Conservation (phyloP, 1,284 basidiomycete genomes). For the Sporisorium exsertum region DNA sequence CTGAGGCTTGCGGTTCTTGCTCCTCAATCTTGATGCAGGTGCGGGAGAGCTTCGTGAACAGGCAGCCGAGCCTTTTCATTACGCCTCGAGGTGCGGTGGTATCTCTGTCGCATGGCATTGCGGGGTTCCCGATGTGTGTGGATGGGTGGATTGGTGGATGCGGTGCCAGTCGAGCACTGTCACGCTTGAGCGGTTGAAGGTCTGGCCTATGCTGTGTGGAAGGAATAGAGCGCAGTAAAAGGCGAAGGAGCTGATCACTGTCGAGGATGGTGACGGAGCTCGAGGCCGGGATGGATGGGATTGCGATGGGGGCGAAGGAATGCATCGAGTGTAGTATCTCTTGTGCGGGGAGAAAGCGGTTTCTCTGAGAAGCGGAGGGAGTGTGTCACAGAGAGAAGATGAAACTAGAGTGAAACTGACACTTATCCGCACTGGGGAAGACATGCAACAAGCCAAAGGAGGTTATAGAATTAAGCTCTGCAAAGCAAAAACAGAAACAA, state of each 20-base stretch:
- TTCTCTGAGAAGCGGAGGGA: background rate
- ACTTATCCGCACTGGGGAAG: background rate
- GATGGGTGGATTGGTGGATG: background rate
- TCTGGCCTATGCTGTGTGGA: conserved; percentile 13
- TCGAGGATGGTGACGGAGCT: background rate
- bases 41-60: background rate
- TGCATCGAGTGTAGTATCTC: too few relatives aligned
- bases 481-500: background rate
- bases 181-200: background rate
- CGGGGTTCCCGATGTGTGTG: background rate
- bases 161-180: background rate
- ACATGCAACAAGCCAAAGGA: background rate
- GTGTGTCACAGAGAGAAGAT: background rate
- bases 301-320: background rate
- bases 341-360: background rate
- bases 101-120: background rate
- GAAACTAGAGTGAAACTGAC: background rate
- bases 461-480: background rate
- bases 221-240: conserved; percentile 22
- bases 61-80: background rate
- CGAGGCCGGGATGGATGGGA: background rate
- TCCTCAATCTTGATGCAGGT: conserved; percentile 12
- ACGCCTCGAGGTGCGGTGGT: background rate
- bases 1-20: background rate
- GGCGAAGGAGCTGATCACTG: conserved; percentile 8